A percentile compares a stretch with the other conserved stretches of the same genome.
Conservation (phyloP, 495 filamentous ascomycete species). For the Evernia prunastri region DNA sequence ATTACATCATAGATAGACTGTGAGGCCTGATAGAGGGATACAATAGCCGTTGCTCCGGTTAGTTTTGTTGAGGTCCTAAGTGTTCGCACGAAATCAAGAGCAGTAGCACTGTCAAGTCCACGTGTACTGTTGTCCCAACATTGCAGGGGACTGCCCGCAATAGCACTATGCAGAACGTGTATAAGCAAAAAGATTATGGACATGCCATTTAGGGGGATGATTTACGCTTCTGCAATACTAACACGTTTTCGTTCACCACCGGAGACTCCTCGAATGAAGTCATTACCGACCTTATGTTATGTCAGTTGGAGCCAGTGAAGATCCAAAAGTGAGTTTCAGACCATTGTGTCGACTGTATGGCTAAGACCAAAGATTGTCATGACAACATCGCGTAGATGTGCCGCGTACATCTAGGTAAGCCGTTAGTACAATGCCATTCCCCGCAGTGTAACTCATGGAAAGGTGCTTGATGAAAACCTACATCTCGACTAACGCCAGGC, state of each 20-base stretch:
- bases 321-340: no score
- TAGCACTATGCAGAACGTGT: no score
- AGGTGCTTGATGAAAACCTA: no score
- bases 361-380: constrained; percentile 74
- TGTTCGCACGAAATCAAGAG: constrained; percentile 68
- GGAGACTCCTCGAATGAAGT: constrained; percentile 69
- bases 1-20: constrained; percentile 66
- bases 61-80: constrained; percentile 60
- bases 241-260: constrained; percentile 82
- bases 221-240: constrained; percentile 68
- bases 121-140: constrained; percentile 85
- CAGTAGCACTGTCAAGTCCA: constrained; percentile 73
- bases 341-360: constrained; percentile 74
- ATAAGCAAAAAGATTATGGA: no score
- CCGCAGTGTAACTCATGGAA: no score
- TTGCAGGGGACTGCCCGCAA: constrained; percentile 62
- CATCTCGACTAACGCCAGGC: constrained; percentile 49
- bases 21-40: constrained; percentile 82
- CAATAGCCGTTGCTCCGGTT: constrained; percentile 56
- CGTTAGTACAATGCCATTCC: no score
- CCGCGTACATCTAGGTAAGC: no score
- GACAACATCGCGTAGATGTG: constrained; percentile 64
- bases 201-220: no score
- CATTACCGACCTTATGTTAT: constrained; percentile 70
- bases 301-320: no score